These are phyloP conservation scores for Nothophoma quercina DNA, from an alignment of 2,329 filamentous ascomycete species.

Conservation along the genomic window DNA sequence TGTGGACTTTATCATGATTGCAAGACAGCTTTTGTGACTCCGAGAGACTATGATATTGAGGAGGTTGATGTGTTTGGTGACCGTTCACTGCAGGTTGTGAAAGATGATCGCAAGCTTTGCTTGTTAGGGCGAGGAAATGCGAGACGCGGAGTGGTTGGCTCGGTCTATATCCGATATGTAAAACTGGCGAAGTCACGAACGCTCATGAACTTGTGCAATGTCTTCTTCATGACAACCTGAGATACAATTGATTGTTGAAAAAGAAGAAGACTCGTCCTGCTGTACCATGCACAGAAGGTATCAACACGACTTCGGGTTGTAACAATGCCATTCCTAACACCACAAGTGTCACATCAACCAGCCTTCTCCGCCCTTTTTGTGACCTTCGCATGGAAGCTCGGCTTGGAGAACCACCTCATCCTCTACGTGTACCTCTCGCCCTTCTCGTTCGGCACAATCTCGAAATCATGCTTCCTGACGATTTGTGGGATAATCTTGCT, in stretches of 20 bases:
- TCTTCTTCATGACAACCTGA: too few relatives aligned
- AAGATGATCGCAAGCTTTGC: slow-evolving; percentile 10
- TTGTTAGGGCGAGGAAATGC: slow-evolving; percentile 10
- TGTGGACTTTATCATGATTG: not conserved
- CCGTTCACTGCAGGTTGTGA: not conserved
- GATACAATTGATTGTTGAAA: too few relatives aligned
- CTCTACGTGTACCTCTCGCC: slow-evolving; percentile 6
- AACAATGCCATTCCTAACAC: too few relatives aligned
- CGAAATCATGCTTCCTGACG: slow-evolving; percentile 26
- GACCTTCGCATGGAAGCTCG: slow-evolving; percentile 2
- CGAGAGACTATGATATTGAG: too few relatives aligned
- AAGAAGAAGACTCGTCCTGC: not conserved
- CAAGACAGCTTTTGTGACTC: not conserved
- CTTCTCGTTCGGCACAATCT: slow-evolving; percentile 7
- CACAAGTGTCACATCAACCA: not conserved
- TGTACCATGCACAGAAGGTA: too few relatives aligned
- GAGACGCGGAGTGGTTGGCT: not conserved
- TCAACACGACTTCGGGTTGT: too few relatives aligned
- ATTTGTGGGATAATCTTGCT: slow-evolving; percentile 32
- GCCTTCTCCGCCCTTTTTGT: slow-evolving; percentile 1
- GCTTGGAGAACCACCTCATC: slow-evolving; percentile 18
- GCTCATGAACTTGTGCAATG: not conserved
- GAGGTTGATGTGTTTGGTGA: not conserved
- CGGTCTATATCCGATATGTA: not conserved
- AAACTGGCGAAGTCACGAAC: not conserved